Conservation (phyloP, 129 eudicot genomes). For the Lactuca sativa region DNA sequence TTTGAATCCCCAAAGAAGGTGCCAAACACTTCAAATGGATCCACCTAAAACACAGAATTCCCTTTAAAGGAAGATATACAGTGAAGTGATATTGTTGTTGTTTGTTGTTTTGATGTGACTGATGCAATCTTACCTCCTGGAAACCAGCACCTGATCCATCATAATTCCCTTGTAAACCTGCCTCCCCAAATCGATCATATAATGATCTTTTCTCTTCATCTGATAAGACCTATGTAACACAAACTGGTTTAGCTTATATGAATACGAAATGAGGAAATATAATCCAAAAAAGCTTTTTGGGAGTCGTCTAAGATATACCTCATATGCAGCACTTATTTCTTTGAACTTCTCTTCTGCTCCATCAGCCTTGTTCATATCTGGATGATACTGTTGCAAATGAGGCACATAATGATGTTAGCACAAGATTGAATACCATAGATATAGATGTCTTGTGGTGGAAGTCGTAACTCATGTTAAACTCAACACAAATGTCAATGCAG, state of each 20-base stretch:
- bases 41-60: slow-evolving; percentile 48
- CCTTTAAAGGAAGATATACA: not conserved
- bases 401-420: not conserved
- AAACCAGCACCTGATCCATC: slow-evolving; percentile 53
- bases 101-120: slow-evolving; percentile 1
- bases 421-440: slow-evolving; percentile 7
- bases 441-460: not conserved
- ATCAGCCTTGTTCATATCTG: slow-evolving; percentile 78
- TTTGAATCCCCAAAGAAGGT: slow-evolving; percentile 71
- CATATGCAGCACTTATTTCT: slow-evolving; percentile 97
- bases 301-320: slow-evolving; percentile 47
- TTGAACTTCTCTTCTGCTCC: slow-evolving; percentile 96
- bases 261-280: not conserved
- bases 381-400: slow-evolving; percentile 71
- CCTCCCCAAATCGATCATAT: slow-evolving; percentile 93
- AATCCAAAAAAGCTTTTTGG: not conserved
- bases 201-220: slow-evolving; percentile 83
- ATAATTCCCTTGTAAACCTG: slow-evolving; percentile 69
- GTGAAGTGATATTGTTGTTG: not conserved
- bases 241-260: slow-evolving; percentile 7
- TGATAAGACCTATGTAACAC: slow-evolving; percentile 60
- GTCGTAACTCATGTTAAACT: not conserved
- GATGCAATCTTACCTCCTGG: slow-evolving; percentile 54
- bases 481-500: not conserved
- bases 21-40: slow-evolving; percentile 83